Evolutionary conservation across 768 basidiomycete genomes (phyloP), one percentile per base, ranked within the genome.

Genomic region (Infundibulicybe gibba): DNA sequence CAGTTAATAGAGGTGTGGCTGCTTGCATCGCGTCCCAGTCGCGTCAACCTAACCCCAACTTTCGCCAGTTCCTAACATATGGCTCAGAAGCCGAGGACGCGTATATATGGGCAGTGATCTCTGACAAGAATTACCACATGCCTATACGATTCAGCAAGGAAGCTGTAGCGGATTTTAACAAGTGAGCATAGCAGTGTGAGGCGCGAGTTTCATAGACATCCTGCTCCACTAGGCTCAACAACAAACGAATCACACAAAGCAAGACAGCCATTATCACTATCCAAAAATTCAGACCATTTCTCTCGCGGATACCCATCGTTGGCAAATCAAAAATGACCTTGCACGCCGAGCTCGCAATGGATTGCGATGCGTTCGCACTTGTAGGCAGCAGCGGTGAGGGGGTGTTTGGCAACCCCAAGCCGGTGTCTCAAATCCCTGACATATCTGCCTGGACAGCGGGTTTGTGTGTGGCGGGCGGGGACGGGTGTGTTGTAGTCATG

Each of bases 101-200:
- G n/a, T 59, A 61, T 15, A 57, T 87, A 14, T 90, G 87, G 86
- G 85, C 77, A 1, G 63, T 66, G 39, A 59, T 81, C 12, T 86
- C 85, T 1, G 87, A 90, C 61, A 81, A 76, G 55, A 49, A 65
- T 2, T 54, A 75, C 48, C 53, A 50, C 12, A 64, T 87, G 14
- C 74, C 80, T 3, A 70, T 80, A 3, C 77, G 77, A 30, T 77
- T 89, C 54, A 76, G 70, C 33, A 69, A 65, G 52, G 67, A 75
- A 5, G 83, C 84, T 1, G 61, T 80, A 12, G 55, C 59, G 25
- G 57, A 64, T 14, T 85, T 73, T 55, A 62, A 63, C 34, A 58
- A 51, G 74, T 71, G 45, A 63, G 71, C 35, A 12, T 17, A 6
- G 11, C 21, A 32, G 21, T 34, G 15, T 47, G 25, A 41, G 40